Evolutionary conservation across 495 filamentous ascomycete genomes (phyloP).

Genomic region (Xylaria bambusicola): DNA sequence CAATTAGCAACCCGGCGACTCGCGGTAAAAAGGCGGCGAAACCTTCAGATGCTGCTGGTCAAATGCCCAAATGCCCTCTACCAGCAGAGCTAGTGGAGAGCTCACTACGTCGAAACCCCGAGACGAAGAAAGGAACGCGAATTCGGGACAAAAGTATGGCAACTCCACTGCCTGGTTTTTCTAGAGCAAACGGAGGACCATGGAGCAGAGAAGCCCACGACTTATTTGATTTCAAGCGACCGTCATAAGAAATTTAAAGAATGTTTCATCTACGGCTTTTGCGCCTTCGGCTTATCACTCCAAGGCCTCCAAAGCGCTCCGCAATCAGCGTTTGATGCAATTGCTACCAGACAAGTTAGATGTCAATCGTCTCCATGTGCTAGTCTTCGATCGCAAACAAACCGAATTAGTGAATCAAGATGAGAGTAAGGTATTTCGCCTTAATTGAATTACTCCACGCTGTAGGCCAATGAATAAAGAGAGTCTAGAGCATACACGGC

Average conservation of each 20-base stretch:
- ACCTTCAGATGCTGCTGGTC: constrained; percentile 49
- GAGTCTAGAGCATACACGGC: neutral
- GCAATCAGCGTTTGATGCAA: neutral
- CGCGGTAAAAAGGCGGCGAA: constrained; percentile 52
- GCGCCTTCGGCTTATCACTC: neutral
- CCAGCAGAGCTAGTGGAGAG: constrained; percentile 25
- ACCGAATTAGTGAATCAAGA: neutral
- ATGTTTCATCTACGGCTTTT: neutral
- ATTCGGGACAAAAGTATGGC: constrained; percentile 23
- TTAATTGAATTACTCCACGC: neutral
- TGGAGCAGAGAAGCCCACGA: constrained; percentile 58
- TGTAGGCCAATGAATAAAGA: neutral
- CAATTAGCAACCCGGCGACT: constrained; percentile 46
- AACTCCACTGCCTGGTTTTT: constrained; percentile 38
- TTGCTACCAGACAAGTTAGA: neutral
- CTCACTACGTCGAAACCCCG: constrained; percentile 17
- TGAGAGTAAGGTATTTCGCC: neutral
- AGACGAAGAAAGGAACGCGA: constrained; percentile 20
- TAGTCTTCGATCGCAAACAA: too few relatives aligned
- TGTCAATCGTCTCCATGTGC: neutral
- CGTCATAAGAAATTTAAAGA: constrained; percentile 19
- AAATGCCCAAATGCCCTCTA: constrained; percentile 42
- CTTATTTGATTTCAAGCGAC: constrained; percentile 47
- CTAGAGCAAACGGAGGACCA: constrained; percentile 43
- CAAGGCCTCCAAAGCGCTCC: neutral